Conservation (phyloP, 2,329 filamentous ascomycete species). For the Venturia nashicola region DNA sequence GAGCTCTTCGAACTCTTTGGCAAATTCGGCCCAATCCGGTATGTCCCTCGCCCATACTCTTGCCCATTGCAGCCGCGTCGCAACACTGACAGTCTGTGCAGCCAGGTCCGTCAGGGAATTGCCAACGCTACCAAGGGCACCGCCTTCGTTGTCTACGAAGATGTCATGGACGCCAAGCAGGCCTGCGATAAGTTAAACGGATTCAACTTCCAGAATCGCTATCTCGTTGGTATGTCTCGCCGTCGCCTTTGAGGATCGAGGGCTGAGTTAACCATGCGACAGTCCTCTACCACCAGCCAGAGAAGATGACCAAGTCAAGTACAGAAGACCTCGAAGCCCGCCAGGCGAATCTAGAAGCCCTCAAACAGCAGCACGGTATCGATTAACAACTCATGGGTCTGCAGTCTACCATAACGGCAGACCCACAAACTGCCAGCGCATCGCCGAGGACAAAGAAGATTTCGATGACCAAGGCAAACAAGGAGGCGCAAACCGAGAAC, state of each 20-base stretch:
- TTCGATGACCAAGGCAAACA: background rate
- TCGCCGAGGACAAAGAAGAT: background rate
- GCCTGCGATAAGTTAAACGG: constrained; percentile 99
- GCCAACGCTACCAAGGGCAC: constrained; percentile 96
- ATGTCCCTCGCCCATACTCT: constrained; percentile 26
- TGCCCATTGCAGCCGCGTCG: background rate
- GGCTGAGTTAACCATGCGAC: constrained; percentile 7
- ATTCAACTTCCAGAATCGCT: constrained; percentile 99
- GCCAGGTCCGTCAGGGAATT: constrained; percentile 97
- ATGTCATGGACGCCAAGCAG: constrained; percentile 97
- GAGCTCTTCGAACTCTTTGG: constrained; percentile 98
- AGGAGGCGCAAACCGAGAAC: background rate
- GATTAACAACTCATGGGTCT: constrained; percentile 51
- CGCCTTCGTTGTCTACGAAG: constrained; percentile 98
- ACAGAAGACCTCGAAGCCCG: constrained; percentile 87
- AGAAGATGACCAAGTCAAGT: constrained; percentile 76
- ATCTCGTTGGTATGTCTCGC: constrained; percentile 71
- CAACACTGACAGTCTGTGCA: constrained; percentile 25
- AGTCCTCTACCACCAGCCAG: constrained; percentile 67
- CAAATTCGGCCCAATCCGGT: constrained; percentile 93
- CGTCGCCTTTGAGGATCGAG: background rate
- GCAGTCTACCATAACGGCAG: background rate
- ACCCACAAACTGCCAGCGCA: background rate
- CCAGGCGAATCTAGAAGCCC: constrained; percentile 93
- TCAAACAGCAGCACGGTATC: constrained; percentile 96